phyloP scores from a whole-genome alignment of 257 asterid species.

The Scutellaria galericulata region DNA sequence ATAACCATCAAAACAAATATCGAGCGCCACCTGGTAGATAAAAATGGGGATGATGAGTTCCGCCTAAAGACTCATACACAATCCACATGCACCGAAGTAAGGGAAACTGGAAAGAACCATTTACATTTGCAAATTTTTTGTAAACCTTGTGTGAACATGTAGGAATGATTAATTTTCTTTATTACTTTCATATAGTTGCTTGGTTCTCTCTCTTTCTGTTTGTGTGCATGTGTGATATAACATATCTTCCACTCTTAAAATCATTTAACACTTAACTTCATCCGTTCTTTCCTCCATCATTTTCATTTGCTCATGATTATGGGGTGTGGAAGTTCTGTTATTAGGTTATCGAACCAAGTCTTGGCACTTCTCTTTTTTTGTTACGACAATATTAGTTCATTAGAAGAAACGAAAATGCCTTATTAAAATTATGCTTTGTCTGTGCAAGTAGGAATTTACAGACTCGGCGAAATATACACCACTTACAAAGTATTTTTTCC shows the following conservation, averaged over 20 bases:
- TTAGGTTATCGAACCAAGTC: background rate
- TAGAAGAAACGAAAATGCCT: too few species aligned
- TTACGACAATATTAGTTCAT: too few species aligned
- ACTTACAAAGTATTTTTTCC: background rate
- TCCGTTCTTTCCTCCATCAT: background rate
- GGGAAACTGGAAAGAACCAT: background rate
- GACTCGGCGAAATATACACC: background rate
- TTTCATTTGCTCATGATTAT: background rate
- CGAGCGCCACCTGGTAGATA: background rate
- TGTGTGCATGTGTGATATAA: background rate
- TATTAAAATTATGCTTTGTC: background rate
- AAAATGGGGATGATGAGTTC: background rate
- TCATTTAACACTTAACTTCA: background rate
- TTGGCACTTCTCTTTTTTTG: too few species aligned
- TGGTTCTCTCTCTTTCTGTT: too few species aligned
- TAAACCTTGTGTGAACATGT: conserved; percentile 18
- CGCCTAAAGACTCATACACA: conserved; percentile 13
- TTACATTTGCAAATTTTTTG: conserved; percentile 7
- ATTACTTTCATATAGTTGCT: background rate
- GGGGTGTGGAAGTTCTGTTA: background rate
- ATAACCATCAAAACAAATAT: conserved; percentile 5
- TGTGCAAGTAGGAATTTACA: background rate
- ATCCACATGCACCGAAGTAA: conserved; percentile 12
- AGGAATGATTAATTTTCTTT: conserved; percentile 2
- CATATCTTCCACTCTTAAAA: background rate